These are phyloP conservation scores for Corynascus novoguineensis DNA, from an alignment of 495 filamentous ascomycete genomes.

Conservation along the genomic window DNA sequence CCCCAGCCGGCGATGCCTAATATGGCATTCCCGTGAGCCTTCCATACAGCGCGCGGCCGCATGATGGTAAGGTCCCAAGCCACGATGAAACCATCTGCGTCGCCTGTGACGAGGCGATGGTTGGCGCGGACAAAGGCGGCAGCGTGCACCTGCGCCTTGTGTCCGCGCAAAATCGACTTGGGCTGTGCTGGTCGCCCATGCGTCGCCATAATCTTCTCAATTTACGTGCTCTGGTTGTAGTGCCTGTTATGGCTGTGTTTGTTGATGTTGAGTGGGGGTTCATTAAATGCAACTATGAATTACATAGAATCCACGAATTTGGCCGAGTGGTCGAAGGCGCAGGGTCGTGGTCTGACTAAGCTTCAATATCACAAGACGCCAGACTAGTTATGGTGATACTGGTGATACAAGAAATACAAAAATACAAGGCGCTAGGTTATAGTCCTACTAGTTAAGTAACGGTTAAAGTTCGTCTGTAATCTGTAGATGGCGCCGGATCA, in stretches of 20 bases:
- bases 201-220: slow-evolving; percentile 28
- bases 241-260: neutral
- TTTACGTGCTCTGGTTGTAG: neutral
- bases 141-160: slow-evolving; percentile 73
- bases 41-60: slow-evolving; percentile 80
- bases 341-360: no score
- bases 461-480: no score
- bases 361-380: no score
- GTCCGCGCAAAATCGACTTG: slow-evolving; percentile 81
- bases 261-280: neutral
- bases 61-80: slow-evolving; percentile 81
- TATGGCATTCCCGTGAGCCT: slow-evolving; percentile 72
- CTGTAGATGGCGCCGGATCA: no score
- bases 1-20: slow-evolving; percentile 69
- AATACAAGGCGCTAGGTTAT: no score
- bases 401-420: no score
- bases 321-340: no score
- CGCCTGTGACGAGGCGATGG: slow-evolving; percentile 73
- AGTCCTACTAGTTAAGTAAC: no score
- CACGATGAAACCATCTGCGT: slow-evolving; percentile 85
- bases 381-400: no score
- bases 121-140: slow-evolving; percentile 68
- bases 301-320: no score
- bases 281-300: no score
- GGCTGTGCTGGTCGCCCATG: slow-evolving; percentile 60